phyloP scores from a whole-genome alignment of 176 grass and related monocot genomes.

The bread wheat (Triticum aestivum) region DNA sequence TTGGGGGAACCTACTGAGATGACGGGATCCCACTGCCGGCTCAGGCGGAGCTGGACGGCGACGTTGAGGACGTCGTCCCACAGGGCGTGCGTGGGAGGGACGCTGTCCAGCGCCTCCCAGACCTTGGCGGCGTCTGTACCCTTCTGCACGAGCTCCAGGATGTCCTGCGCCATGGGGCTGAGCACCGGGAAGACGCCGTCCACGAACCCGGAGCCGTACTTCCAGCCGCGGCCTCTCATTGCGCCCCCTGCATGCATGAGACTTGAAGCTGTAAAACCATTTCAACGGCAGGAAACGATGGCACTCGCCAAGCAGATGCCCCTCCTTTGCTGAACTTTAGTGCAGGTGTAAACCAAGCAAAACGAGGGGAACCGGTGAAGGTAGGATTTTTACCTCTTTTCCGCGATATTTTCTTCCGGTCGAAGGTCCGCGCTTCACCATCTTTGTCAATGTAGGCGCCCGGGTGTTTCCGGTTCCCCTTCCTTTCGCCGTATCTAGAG shows the following conservation, averaged over 20 bases:
- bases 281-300: neutral
- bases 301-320: neutral
- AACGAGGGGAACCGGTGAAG: neutral
- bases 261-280: neutral
- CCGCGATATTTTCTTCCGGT: slow-evolving; percentile 71
- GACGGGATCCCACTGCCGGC: slow-evolving; percentile 69
- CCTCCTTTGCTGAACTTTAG: neutral
- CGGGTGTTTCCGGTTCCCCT: slow-evolving; percentile 25
- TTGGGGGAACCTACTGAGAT: slow-evolving; percentile 47
- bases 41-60: slow-evolving; percentile 67
- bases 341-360: neutral
- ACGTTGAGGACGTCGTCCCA: slow-evolving; percentile 82
- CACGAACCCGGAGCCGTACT: slow-evolving; percentile 88
- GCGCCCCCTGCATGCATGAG: slow-evolving; percentile 51
- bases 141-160: slow-evolving; percentile 65
- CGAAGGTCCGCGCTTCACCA: slow-evolving; percentile 49
- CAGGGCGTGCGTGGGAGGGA: slow-evolving; percentile 59
- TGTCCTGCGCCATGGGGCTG: slow-evolving; percentile 78
- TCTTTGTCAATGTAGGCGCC: slow-evolving; percentile 78
- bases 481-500: slow-evolving; percentile 26
- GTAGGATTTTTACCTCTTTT: slow-evolving; percentile 56
- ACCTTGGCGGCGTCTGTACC: slow-evolving; percentile 53
- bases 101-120: slow-evolving; percentile 57
- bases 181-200: slow-evolving; percentile 88
- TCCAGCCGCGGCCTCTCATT: slow-evolving; percentile 75